These are phyloP conservation scores for Rubus parviflorus DNA, from an alignment of 306 rosid genomes.

Conservation along the genomic window DNA sequence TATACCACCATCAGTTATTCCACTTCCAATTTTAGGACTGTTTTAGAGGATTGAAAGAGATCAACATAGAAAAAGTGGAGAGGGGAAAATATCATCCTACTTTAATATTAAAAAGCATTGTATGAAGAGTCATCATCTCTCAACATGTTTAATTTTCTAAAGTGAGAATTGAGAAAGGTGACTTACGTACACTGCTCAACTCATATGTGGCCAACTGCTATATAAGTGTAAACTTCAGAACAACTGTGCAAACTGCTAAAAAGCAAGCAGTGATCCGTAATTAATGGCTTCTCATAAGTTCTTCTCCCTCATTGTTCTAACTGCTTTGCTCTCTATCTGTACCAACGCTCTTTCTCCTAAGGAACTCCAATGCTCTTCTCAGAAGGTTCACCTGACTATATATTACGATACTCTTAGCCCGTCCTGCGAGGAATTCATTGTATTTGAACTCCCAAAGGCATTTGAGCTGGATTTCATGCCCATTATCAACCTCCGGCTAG, in stretches of 20 bases:
- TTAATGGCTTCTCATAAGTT: background rate
- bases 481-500: conserved; percentile 66
- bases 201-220: background rate
- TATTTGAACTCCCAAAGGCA: conserved; percentile 51
- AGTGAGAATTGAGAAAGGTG: background rate
- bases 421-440: conserved; percentile 73
- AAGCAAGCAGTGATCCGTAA: background rate
- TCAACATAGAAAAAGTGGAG: background rate
- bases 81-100: background rate
- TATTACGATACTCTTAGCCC: conserved; percentile 79
- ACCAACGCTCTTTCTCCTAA: background rate
- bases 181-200: background rate
- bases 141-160: background rate
- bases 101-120: background rate
- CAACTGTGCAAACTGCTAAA: background rate
- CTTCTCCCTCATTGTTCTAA: background rate
- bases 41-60: background rate
- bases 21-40: background rate
- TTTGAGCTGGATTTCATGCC: conserved; percentile 64
- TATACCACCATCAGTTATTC: background rate
- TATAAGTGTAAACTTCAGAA: background rate
- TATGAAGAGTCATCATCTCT: background rate
- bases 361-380: background rate
- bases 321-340: background rate
- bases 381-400: conserved; percentile 53